Base-by-base conservation (phyloP, 208 protist species). In the Naegleria gruberi region DNA sequence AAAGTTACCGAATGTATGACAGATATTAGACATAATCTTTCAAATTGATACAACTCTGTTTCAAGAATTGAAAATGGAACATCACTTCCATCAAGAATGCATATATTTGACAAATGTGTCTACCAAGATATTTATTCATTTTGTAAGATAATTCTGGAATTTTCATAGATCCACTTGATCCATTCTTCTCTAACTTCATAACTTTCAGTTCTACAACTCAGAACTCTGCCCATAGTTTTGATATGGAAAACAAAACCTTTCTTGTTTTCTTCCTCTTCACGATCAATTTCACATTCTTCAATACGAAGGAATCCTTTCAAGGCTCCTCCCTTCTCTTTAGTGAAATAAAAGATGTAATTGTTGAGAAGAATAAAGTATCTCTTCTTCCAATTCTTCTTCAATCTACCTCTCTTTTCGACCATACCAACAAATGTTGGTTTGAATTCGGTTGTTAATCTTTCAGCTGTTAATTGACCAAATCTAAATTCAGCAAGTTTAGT, bases 311-410 rank as follows among this genome's bases (percentile, higher is more conserved):
- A 65, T 65, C 51, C 51, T 65, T 65, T 65, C 51, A 65, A 65
- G n/a, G n/a, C n/a, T 65, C 30, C 30, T 30, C 51, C 74, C 10
- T 82, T 42, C 30, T 82, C 74, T 15, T 82, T 42, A 40, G 34
- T 34, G 34, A 43, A 82, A 82, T 82, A 82, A 42, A 82, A 82
- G 40, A 82, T 17, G 34, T 82, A 82, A 43, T 42, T 42, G 1
- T 82, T 17, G 34, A 34, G 40, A 17, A 34, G 37, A 15, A 82
- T 30, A 82, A 82, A 82, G 40, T 40, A 82, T 42, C 74, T 7
- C 30, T 82, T 82, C 74, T 82, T 82, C 74, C 74, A 82, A 43
- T 34, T 82, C 74, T 42, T 82, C 40, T 43, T 82, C 74, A 82
- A 82, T 40, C 74, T 17, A 42, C 74, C 74, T 34, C 34, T 82